Evolutionary conservation across 108 stramenopile species (phyloP).

Genomic region (Asterionellopsis glacialis): DNA sequence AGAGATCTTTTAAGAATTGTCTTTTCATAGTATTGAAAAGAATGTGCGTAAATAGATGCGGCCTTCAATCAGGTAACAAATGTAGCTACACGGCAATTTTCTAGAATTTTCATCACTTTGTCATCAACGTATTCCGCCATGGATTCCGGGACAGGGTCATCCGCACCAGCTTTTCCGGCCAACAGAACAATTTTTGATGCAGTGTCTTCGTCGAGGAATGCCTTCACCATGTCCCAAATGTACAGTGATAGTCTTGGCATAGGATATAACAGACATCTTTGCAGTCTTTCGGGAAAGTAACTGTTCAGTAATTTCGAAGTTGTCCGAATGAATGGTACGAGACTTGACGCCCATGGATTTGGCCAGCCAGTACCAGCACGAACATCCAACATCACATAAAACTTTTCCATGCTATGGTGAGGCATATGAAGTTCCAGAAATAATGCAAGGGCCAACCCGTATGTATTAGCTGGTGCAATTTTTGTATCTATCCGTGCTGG

Average conservation of each 20-base stretch:
- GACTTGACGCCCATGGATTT: slow-evolving; percentile 40
- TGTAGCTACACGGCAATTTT: too few relatives aligned
- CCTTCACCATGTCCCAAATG: slow-evolving; percentile 51
- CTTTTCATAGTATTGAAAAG: too few relatives aligned
- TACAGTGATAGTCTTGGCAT: slow-evolving; percentile 39
- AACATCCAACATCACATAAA: slow-evolving; percentile 55
- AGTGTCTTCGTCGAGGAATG: slow-evolving; percentile 22
- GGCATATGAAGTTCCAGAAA: slow-evolving; percentile 51
- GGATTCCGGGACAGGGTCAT: too few relatives aligned
- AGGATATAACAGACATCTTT: slow-evolving; percentile 47
- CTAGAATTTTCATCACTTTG: too few relatives aligned
- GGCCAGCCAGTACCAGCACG: slow-evolving; percentile 66
- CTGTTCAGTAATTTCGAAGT: slow-evolving; percentile 27
- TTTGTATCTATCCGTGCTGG: slow-evolving; percentile 55
- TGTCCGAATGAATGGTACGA: slow-evolving; percentile 47
- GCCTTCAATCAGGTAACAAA: too few relatives aligned
- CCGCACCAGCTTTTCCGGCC: too few relatives aligned
- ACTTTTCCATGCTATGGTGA: slow-evolving; percentile 36
- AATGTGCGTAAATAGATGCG: too few relatives aligned
- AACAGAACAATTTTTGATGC: not conserved
- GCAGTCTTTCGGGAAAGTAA: slow-evolving; percentile 44
- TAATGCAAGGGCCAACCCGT: slow-evolving; percentile 51
- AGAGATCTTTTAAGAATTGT: too few relatives aligned
- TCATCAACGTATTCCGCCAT: too few relatives aligned
- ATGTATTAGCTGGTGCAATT: slow-evolving; percentile 37